Evolutionary conservation across 495 filamentous ascomycete species (phyloP).

Genomic region (Ascobolus immersus): DNA sequence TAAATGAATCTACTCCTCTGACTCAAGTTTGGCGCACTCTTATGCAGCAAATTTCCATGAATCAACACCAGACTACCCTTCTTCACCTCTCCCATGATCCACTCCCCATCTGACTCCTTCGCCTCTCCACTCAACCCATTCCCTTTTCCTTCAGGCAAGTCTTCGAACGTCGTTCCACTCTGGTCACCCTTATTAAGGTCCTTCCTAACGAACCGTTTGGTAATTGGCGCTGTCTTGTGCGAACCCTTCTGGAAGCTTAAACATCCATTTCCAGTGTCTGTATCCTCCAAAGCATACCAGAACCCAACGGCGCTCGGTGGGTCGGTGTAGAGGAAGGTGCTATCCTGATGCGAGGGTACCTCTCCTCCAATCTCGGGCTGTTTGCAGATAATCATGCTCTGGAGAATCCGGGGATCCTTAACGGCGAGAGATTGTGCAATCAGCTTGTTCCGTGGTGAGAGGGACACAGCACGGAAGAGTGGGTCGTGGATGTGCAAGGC

Average conservation of each 20-base stretch:
- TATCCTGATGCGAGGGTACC: conserved; percentile 73
- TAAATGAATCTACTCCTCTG: conserved; percentile 74
- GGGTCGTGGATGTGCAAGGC: conserved; percentile 52
- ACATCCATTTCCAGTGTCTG: conserved; percentile 60
- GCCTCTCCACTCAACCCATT: not conserved
- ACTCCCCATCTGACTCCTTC: conserved; percentile 28
- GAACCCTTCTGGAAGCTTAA: conserved; percentile 61
- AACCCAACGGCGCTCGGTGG: conserved; percentile 53
- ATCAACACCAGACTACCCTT: conserved; percentile 77
- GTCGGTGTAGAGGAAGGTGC: conserved; percentile 73
- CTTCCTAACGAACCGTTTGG: conserved; percentile 48
- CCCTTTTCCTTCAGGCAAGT: conserved; percentile 19
- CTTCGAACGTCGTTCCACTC: conserved; percentile 32
- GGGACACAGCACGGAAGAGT: conserved; percentile 38
- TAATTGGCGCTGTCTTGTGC: conserved; percentile 39
- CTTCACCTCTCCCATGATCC: conserved; percentile 54
- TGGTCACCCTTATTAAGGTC: conserved; percentile 15
- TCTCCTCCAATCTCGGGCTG: conserved; percentile 84
- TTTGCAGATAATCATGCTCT: conserved; percentile 97
- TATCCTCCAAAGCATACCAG: conserved; percentile 71
- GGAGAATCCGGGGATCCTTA: conserved; percentile 35
- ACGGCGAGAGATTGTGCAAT: conserved; percentile 54
- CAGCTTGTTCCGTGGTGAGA: conserved; percentile 24
- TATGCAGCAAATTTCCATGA: conserved; percentile 87
- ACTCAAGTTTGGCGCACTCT: conserved; percentile 80